Evolutionary conservation across 345 rosid genomes (phyloP), one percentile per base, ranked within the genome.

Genomic region (Fremontodendron californicum): DNA sequence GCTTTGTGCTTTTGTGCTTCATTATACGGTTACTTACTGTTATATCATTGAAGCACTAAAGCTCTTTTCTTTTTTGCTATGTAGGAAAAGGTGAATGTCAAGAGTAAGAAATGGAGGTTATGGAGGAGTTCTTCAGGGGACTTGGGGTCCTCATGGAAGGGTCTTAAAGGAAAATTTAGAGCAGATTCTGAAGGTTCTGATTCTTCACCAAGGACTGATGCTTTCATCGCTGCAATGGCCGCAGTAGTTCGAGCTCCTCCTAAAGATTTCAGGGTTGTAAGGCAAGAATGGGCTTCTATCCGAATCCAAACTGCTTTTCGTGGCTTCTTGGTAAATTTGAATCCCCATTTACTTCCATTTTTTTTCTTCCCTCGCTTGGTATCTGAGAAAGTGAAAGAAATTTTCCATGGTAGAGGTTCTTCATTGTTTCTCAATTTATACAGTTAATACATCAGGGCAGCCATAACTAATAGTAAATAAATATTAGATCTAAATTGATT

Each of bases 301-400:
- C 83, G 98, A 43, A 88, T 95, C 73, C 99, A 95, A 76, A 91
- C 99, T 2, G 91, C 99, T 80, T 95, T 95, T 75, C 93, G 98
- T 3, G 96, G 92, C 40, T 93, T 95, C 88, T 80, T 95, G 94
- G 98, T 95, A 81, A 85, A 57, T 25, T 27, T 25, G 66, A 6
- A 6, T 21, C 23, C 45, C 25, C 29, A 23, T 45, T 69, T 69
- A 9, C 75, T 80, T 39, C 9, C 15, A 27, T 37, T 71, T 76
- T 52, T 48, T 57, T 27, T 23, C 12, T 23, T 73, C 18, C 75
- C 46, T 42, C 18, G 18, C 33, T 68, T 55, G 49, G 46, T n/a
- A 9, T 43, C 64, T 9, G 21, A 31, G 21, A 61, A 31, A 31
- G 66, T 31, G 40, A 31, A 46, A 39, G n/a, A 40, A 66, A 54